Evolutionary conservation across 768 basidiomycete species (phyloP), one percentile per base, ranked within the genome.

Genomic region (Termitomyces sp.): DNA sequence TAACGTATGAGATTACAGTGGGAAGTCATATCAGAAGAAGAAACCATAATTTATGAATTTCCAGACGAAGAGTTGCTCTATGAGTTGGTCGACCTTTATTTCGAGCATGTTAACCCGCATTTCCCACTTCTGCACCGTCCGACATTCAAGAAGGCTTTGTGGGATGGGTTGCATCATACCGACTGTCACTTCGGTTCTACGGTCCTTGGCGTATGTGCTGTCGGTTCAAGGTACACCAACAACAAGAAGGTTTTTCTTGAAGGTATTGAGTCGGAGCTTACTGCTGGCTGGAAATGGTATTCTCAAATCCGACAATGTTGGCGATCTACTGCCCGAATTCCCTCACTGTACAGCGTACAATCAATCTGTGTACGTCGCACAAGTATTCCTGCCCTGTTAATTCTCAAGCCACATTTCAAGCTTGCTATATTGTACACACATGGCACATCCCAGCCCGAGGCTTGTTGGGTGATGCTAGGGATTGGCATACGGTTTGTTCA

Each of bases 321-420:
- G 57, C 81, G 80, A 65, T 77, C 76, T 0, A 69, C 89, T 35
- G 73, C 86, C 19, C 74, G 80, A 0, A 76, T 78, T 12, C 80
- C 86, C 2, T 73, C 77, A 5, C 63, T 93, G 52, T 83, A 83
- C 64, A 89, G 91, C 62, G 70, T 95, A 23, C 91, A 95, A 66
- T 77, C 76, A 21, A 84, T 83, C 63, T 76, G 78, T 63, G 84
- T 85, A 65, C 56, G 80, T 65, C n/a, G 3, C 48, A 45, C 69
- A 5, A 71, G 70, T 5, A 15, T 28, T 5, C 2, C 23, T 38
- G 21, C 33, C n/a, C n/a, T 19, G 9, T 42, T 28, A n/a, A 28
- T 15, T 14, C 21, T 55, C 15, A 30, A 17, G 26, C 44, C 19
- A 19, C 19, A 21, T 23, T 38, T 35, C 5, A 58, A 82, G 80